Evolutionary conservation across 2,329 filamentous ascomycete species (phyloP).

Genomic region (Pseudocercospora crystallina): DNA sequence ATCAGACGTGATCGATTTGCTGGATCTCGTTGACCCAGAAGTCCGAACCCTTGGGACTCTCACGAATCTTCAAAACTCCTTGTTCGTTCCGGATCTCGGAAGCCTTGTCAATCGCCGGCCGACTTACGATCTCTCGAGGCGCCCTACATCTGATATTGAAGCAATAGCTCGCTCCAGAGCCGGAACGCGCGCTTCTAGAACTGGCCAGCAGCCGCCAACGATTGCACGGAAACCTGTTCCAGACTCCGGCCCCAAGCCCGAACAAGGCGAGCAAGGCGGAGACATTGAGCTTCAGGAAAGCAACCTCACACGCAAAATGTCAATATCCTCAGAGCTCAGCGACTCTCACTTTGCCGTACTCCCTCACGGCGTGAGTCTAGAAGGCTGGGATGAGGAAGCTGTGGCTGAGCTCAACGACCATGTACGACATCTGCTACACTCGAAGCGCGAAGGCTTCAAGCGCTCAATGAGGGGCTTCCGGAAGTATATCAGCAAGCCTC

Average conservation of each 20-base stretch:
- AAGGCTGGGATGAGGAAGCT: slow-evolving; percentile 73
- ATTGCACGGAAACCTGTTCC: slow-evolving; percentile 16
- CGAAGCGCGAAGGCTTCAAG: slow-evolving; percentile 75
- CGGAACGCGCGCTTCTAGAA: slow-evolving; percentile 19
- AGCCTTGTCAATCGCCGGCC: slow-evolving; percentile 72
- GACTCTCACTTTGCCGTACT: slow-evolving; percentile 76
- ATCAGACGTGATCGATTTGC: slow-evolving; percentile 62
- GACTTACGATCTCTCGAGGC: slow-evolving; percentile 69
- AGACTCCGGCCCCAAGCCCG: slow-evolving; percentile 4
- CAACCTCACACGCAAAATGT: slow-evolving; percentile 36
- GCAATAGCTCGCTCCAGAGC: slow-evolving; percentile 23
- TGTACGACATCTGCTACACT: slow-evolving; percentile 85
- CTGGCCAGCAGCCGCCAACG: slow-evolving; percentile 1
- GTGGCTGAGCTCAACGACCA: slow-evolving; percentile 79
- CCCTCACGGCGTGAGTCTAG: slow-evolving; percentile 69
- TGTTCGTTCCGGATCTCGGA: slow-evolving; percentile 82
- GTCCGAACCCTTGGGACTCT: slow-evolving; percentile 79
- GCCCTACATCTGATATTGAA: slow-evolving; percentile 31
- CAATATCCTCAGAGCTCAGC: slow-evolving; percentile 67
- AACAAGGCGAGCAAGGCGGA: slow-evolving; percentile 1
- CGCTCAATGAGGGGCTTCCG: slow-evolving; percentile 76
- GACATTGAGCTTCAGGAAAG: slow-evolving; percentile 26
- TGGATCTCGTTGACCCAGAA: slow-evolving; percentile 76
- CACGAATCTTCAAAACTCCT: slow-evolving; percentile 86
- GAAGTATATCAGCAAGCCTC: slow-evolving; percentile 70